Conservation (phyloP, 306 rosid genomes). For the Prinsepia uniflora region DNA sequence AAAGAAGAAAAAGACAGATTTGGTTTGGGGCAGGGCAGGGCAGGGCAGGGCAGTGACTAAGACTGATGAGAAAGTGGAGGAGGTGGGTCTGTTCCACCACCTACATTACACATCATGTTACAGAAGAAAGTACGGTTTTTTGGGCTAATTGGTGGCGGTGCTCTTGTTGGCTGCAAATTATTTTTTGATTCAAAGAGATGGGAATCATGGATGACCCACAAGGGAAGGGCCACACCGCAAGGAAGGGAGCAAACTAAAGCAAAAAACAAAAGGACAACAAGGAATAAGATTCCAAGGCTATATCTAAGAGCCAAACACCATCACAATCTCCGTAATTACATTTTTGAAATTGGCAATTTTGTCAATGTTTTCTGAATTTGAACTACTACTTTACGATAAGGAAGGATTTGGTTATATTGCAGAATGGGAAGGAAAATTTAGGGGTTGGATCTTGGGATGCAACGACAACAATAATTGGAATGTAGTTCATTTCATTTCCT, state of each 20-base stretch:
- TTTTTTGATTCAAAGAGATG: neutral
- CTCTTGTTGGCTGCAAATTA: constrained; percentile 16
- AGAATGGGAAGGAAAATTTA: neutral
- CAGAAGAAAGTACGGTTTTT: constrained; percentile 20
- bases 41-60: too few relatives aligned
- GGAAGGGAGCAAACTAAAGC: constrained; percentile 6
- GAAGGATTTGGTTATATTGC: too few relatives aligned
- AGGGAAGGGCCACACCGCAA: neutral
- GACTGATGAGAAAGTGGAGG: constrained; percentile 3
- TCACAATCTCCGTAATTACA: neutral
- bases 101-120: neutral
- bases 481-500: neutral
- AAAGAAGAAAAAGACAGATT: neutral
- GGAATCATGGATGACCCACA: neutral
- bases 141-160: neutral
- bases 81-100: constrained; percentile 36
- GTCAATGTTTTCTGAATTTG: too few relatives aligned
- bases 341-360: neutral
- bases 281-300: constrained; percentile 14
- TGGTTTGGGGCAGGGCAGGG: too few relatives aligned
- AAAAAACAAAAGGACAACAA: neutral
- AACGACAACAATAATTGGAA: constrained; percentile 13
- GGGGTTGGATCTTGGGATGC: neutral
- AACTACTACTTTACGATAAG: too few relatives aligned
- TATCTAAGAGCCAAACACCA: neutral